Evolutionary conservation across 1,284 basidiomycete genomes (phyloP).

Genomic region (Papiliotrema terrestris): DNA sequence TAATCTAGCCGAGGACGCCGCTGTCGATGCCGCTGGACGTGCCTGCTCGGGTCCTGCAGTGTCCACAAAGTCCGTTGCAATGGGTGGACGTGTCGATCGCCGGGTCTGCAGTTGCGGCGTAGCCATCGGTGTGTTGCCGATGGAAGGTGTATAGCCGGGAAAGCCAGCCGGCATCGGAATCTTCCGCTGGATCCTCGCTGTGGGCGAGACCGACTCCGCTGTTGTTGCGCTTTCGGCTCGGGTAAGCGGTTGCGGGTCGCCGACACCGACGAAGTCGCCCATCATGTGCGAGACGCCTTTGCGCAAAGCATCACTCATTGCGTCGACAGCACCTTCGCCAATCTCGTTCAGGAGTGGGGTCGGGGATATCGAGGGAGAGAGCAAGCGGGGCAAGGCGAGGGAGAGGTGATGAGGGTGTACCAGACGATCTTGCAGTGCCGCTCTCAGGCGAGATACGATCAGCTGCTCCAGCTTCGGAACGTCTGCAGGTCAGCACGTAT

Average conservation of each 20-base stretch:
- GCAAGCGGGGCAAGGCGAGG: slow-evolving; percentile 50
- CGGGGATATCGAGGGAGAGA: slow-evolving; percentile 26
- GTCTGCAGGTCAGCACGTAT: slow-evolving; percentile 36
- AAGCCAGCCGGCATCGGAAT: slow-evolving; percentile 26
- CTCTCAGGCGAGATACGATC: slow-evolving; percentile 52
- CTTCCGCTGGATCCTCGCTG: slow-evolving; percentile 3
- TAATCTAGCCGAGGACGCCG: neutral
- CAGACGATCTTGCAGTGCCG: slow-evolving; percentile 52
- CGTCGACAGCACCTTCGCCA: slow-evolving; percentile 26
- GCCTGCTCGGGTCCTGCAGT: neutral
- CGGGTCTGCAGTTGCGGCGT: neutral
- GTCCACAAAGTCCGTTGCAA: neutral
- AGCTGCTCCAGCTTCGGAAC: slow-evolving; percentile 60
- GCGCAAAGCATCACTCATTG: slow-evolving; percentile 25
- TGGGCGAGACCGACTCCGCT: neutral
- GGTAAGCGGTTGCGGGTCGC: neutral
- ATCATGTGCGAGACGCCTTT: slow-evolving; percentile 23
- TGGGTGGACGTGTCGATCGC: neutral
- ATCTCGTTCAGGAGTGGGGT: slow-evolving; percentile 28
- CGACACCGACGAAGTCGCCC: slow-evolving; percentile 14
- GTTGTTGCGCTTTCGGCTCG: neutral
- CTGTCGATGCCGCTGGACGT: neutral
- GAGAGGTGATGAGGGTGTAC: slow-evolving; percentile 54
- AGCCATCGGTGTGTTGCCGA: neutral
- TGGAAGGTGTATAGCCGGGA: slow-evolving; percentile 3